Evolutionary conservation across 306 rosid genomes (phyloP), one percentile per base, ranked within the genome.

Genomic region (Corylus heterophylla): DNA sequence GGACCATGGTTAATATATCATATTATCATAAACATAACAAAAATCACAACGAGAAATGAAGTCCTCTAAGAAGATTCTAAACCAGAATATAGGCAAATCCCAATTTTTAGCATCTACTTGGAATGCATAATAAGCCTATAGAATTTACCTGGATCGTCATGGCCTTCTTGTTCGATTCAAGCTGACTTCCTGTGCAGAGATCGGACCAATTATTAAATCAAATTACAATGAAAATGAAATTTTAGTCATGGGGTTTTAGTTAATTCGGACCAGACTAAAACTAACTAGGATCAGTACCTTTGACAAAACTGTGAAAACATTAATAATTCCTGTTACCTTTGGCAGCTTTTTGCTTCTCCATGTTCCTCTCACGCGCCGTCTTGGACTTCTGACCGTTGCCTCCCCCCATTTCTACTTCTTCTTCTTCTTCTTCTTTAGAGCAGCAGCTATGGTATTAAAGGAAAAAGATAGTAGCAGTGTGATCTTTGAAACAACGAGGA

Each of bases 141-240:
- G 25, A 16, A 16, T 4, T 76, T 69, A 85, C 87, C 85, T 82
- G 90, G 58, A 87, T 85, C 11, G 79, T 61, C 90, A 85, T 85
- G 71, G 87, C 88, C 81, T 83, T 85, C 86, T 83, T 87, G 83
- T 87, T 85, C 29, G 83, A 56, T 59, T 87, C 89, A 73, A 87
- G 90, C 84, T 83, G 90, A 75, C 90, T 87, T 68, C 89, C 88
- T 87, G 83, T 25, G 3, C 39, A 42, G 61, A 48, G 52, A 54
- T 11, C 44, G 11, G 37, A 10, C 73, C 42, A 35, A 54, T 72
- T 17, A 13, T 64, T 8, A 8, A 76, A 47, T 9, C 13, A 73
- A 72, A 12, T 48, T 12, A 49, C 11, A 49, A 49, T 49, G 52
- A 49, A 49, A 42, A 42, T 6, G 7, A 42, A 42, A 42, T 6